A percentile compares a stretch with the other conserved stretches of the same genome.
These are phyloP conservation scores for Sphaerulina populicola DNA, from an alignment of 2,329 filamentous ascomycete genomes.

Conservation along the genomic window DNA sequence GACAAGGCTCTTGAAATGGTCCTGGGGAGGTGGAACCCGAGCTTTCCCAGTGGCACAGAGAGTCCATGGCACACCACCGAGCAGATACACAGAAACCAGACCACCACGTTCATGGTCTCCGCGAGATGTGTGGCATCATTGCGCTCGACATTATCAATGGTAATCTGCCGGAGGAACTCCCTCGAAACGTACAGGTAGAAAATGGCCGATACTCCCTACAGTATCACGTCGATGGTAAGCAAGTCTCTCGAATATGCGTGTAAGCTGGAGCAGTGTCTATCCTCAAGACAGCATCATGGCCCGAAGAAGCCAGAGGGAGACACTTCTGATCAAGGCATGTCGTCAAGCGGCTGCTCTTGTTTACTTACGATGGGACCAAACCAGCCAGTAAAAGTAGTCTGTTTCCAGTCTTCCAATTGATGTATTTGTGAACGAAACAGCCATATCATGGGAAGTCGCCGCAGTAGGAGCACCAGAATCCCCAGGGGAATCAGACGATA, in stretches of 20 bases:
- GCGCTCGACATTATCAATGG: conserved; percentile 52
- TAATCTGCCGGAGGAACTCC: conserved; percentile 59
- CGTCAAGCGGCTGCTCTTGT: too few relatives aligned
- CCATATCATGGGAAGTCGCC: conserved; percentile 69
- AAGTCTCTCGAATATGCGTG: too few relatives aligned
- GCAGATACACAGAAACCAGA: conserved; percentile 80
- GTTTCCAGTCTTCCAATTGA: conserved; percentile 65
- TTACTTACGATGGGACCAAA: conserved; percentile 64
- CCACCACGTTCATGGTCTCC: conserved; percentile 61
- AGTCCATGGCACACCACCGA: conserved; percentile 80
- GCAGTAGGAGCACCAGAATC: conserved; percentile 65
- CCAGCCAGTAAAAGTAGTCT: conserved; percentile 81
- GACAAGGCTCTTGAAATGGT: conserved; percentile 52
- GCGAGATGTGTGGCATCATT: conserved; percentile 57
- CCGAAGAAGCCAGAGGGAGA: too few relatives aligned
- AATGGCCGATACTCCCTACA: conserved; percentile 66
- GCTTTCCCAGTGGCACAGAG: conserved; percentile 66
- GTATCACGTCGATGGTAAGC: too few relatives aligned
- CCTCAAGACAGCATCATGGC: too few relatives aligned
- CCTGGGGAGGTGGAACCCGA: conserved; percentile 54
- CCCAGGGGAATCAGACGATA: conserved; percentile 66
- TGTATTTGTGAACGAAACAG: conserved; percentile 64
- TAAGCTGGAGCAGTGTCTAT: too few relatives aligned
- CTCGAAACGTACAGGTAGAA: conserved; percentile 79
- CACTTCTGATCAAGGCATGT: too few relatives aligned